Conservation (phyloP, 331 rosid species). For the Prunus yedoensis region DNA sequence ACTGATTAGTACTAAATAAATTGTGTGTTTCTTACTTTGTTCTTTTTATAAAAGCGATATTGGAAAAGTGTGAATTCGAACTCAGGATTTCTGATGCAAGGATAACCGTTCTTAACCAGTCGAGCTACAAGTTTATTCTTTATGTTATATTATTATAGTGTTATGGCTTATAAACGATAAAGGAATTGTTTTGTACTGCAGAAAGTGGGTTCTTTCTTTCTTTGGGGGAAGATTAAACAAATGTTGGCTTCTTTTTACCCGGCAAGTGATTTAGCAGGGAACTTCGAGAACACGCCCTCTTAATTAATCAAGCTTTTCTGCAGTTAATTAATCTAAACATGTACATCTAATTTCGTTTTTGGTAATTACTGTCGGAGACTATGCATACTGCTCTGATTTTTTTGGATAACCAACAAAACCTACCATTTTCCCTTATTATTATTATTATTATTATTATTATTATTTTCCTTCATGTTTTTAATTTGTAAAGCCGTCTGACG, state of each 20-base stretch:
- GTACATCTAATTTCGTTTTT: background rate
- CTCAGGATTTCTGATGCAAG: rapidly evolving
- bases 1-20: background rate
- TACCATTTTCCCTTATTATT: background rate
- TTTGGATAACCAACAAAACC: background rate
- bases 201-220: constrained; percentile 19
- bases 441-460: no score
- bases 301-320: background rate
- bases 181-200: constrained; percentile 11
- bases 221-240: constrained; percentile 30
- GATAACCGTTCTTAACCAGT: no score
- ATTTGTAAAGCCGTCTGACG: no score
- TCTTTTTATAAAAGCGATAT: background rate
- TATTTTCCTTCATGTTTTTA: background rate
- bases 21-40: background rate
- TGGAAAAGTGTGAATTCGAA: no score
- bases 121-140: no score
- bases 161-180: background rate
- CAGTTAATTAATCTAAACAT: background rate
- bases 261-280: constrained; percentile 59
- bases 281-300: constrained; percentile 38
- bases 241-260: constrained; percentile 62
- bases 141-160: background rate
- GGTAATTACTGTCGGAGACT: background rate
- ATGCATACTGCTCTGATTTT: background rate